These are phyloP conservation scores for Lasiosphaeria miniovina DNA, from an alignment of 495 filamentous ascomycete species.

Conservation along the genomic window DNA sequence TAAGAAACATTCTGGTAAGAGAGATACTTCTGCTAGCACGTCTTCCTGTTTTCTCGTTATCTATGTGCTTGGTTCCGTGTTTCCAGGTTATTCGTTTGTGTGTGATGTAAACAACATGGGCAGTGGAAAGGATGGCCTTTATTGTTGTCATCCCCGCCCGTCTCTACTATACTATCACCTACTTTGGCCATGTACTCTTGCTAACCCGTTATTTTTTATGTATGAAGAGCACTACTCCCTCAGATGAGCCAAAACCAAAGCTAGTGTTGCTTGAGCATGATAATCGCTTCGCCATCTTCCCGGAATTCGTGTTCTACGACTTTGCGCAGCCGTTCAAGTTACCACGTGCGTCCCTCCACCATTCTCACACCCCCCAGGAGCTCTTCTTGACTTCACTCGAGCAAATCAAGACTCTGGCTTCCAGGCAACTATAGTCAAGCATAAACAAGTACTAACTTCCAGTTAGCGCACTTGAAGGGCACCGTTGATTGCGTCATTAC, in stretches of 20 bases:
- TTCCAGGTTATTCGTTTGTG: too few relatives aligned
- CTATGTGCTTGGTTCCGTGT: background rate
- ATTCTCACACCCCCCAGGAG: conserved; percentile 6
- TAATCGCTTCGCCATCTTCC: conserved; percentile 64
- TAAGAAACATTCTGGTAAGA: conserved; percentile 64
- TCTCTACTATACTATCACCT: too few relatives aligned
- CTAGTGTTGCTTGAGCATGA: conserved; percentile 69
- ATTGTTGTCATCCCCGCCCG: too few relatives aligned
- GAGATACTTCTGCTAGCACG: background rate
- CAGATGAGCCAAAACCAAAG: conserved; percentile 44
- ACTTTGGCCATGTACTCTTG: too few relatives aligned
- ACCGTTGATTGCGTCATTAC: conserved; percentile 63
- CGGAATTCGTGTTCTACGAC: conserved; percentile 70
- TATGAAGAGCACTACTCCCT: conserved; percentile 16
- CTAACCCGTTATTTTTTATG: background rate
- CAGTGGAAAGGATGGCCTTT: too few relatives aligned
- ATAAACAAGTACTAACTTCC: background rate
- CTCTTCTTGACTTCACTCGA: background rate
- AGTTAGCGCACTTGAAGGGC: conserved; percentile 54
- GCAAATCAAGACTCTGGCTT: background rate
- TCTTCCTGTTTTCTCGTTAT: background rate
- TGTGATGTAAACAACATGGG: too few relatives aligned
- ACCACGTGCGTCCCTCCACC: conserved; percentile 42
- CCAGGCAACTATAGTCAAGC: background rate
- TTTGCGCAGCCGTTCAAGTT: conserved; percentile 63